Evolutionary conservation across 208 protist genomes (phyloP), one percentile per base, ranked within the genome.

Genomic region (Acanthamoeba pearcei): DNA sequence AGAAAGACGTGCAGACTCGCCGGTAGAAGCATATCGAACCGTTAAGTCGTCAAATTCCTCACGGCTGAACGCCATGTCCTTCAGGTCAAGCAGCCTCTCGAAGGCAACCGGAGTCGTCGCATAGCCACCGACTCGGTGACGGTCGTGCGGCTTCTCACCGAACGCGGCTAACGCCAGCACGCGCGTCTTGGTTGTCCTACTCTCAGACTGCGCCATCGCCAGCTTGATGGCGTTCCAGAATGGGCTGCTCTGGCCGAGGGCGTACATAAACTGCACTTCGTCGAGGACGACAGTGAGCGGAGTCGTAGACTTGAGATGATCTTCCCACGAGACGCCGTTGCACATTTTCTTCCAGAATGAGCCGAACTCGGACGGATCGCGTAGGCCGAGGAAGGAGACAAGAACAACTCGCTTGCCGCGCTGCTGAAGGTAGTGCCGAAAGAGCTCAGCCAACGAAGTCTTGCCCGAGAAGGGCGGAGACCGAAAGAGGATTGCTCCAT

Each of bases 391-490:
- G 38, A 82, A 53, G n/a, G 38, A 53, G 72, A 82, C 72, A 10
- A 1, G 38, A 82, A 82, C 32, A 19, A 82, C 72, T 42, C 5
- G 13, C 32, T 82, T 27, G 32, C 35, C n/a, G 32, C 72, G 38
- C 35, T 82, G 22, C 38, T 19, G 19, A 9, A 82, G 72, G 32
- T 51, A 24, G 19, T 46, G 38, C 1, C 68, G 68, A 42, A 76
- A 38, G 29, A 76, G 35, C 29, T 42, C 35, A 38, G 72, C 32
- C 42, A 82, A 27, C 8, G 72, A 82, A 5, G 72, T 82, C 72
- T 82, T 82, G 29, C 72, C 72, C 5, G 72, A 82, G n/a, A 53
- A 82, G 19, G 72, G 72, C n/a, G 72, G 72, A 9, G 72, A 42
- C 6, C 72, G 32, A 27, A 82, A 19, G 32, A 82, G 32, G 4